Conservation (phyloP, 2,329 filamentous ascomycete species). For the Neurospora crassa region DNA sequence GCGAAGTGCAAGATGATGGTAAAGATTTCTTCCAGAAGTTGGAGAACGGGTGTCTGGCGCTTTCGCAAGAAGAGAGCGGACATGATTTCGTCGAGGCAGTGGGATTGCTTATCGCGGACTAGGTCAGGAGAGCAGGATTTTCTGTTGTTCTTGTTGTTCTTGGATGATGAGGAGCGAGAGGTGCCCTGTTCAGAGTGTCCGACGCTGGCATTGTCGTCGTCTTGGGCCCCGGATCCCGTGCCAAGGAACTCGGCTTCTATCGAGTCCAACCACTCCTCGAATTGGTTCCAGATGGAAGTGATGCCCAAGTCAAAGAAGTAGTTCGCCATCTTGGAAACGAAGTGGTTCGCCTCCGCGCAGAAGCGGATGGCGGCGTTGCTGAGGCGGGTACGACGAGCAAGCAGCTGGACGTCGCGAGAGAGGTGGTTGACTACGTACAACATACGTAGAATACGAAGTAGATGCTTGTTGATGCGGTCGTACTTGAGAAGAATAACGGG, state of each 20-base stretch:
- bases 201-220: background rate
- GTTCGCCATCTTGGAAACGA: conserved; percentile 60
- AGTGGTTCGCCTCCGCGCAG: conserved; percentile 68
- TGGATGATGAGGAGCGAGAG: background rate
- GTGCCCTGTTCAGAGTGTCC: background rate
- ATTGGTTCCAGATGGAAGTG: conserved; percentile 59
- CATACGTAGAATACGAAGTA: conserved; percentile 71
- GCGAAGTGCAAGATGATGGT: conserved; percentile 61
- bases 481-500: conserved; percentile 64
- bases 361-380: conserved; percentile 48
- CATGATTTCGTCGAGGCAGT: conserved; percentile 66
- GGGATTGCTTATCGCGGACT: conserved; percentile 61
- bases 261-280: conserved; percentile 54
- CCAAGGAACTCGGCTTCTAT: conserved; percentile 37
- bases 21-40: conserved; percentile 70
- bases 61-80: conserved; percentile 64
- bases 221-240: background rate
- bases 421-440: conserved; percentile 63
- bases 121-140: conserved; percentile 49
- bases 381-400: conserved; percentile 15
- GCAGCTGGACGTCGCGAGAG: conserved; percentile 42
- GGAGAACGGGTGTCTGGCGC: conserved; percentile 62
- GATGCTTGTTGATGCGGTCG: conserved; percentile 71
- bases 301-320: conserved; percentile 79
- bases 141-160: conserved; percentile 14